Percentiles rank a stretch among this genome's conserved stretches.
phyloP scores from a whole-genome alignment of 177 flowering plant genomes.

The Vitis hybrid region DNA sequence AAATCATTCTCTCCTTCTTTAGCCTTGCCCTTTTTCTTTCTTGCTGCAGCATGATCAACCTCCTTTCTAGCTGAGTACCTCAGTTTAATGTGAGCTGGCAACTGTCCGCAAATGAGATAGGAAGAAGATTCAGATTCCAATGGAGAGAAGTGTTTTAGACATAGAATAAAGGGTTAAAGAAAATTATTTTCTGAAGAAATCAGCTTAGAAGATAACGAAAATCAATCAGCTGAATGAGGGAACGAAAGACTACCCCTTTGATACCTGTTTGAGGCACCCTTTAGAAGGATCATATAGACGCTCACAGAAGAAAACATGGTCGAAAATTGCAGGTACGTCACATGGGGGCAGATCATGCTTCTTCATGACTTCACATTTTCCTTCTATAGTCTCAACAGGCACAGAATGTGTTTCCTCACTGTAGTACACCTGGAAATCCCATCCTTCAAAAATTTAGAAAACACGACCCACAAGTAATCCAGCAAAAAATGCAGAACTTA shows the following conservation, averaged over 20 bases:
- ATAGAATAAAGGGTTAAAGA: not conserved
- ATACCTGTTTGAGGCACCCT: slow-evolving; percentile 87
- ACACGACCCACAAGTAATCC: not conserved
- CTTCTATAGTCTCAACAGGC: slow-evolving; percentile 56
- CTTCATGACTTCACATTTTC: slow-evolving; percentile 80
- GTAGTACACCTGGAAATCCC: slow-evolving; percentile 65
- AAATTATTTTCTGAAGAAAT: not conserved
- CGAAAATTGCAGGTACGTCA: slow-evolving; percentile 45
- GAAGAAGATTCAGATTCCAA: not conserved
- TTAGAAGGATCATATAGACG: slow-evolving; percentile 71
- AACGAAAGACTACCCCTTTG: slow-evolving; percentile 63
- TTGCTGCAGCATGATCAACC: slow-evolving; percentile 38
- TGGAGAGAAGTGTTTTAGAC: not conserved
- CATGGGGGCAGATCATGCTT: slow-evolving; percentile 59
- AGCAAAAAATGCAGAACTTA: not conserved
- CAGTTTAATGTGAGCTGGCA: slow-evolving; percentile 60
- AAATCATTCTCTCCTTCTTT: slow-evolving; percentile 61
- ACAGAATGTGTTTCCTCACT: slow-evolving; percentile 57
- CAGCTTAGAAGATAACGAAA: not conserved
- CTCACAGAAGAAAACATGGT: slow-evolving; percentile 86
- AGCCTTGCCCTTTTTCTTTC: slow-evolving; percentile 80
- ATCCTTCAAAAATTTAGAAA: slow-evolving; percentile 6
- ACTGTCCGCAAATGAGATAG: slow-evolving; percentile 36
- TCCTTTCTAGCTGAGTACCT: slow-evolving; percentile 31
- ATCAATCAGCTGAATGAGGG: not conserved